phyloP scores from a whole-genome alignment of 2,329 filamentous ascomycete species.

The Colletotrichum zoysiae region DNA sequence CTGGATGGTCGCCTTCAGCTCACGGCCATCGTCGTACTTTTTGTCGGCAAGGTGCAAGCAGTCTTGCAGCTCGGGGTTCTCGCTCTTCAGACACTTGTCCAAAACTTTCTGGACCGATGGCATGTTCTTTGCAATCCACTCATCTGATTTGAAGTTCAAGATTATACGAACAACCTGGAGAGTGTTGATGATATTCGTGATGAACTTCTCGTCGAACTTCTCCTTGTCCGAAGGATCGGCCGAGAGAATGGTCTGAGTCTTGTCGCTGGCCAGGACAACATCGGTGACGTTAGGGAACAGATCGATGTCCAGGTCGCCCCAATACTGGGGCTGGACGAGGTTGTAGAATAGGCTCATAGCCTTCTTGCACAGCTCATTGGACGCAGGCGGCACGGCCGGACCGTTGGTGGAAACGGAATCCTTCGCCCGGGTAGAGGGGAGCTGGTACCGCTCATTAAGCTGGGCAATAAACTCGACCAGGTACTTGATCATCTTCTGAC shows the following conservation, averaged over 20 bases:
- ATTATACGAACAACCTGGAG: slow-evolving; percentile 93
- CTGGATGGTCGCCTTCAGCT: slow-evolving; percentile 80
- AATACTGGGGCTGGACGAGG: slow-evolving; percentile 86
- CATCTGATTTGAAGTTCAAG: slow-evolving; percentile 86
- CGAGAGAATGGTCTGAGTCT: slow-evolving; percentile 72
- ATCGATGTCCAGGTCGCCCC: slow-evolving; percentile 92
- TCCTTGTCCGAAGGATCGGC: slow-evolving; percentile 74
- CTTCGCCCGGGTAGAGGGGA: slow-evolving; percentile 77
- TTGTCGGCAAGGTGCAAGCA: slow-evolving; percentile 83
- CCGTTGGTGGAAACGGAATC: slow-evolving; percentile 61
- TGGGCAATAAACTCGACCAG: slow-evolving; percentile 95
- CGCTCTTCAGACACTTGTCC: slow-evolving; percentile 88
- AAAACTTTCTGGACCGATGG: slow-evolving; percentile 85
- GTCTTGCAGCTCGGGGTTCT: slow-evolving; percentile 93
- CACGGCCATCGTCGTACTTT: slow-evolving; percentile 75
- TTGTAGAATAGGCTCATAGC: slow-evolving; percentile 85
- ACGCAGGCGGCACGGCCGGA: slow-evolving; percentile 63
- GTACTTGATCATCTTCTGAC: slow-evolving; percentile 91
- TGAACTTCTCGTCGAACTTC: slow-evolving; percentile 84
- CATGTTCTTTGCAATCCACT: slow-evolving; percentile 89
- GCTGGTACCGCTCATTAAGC: slow-evolving; percentile 85
- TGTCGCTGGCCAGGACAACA: slow-evolving; percentile 85
- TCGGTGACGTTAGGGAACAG: slow-evolving; percentile 92
- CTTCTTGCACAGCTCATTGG: slow-evolving; percentile 86
- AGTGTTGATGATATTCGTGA: slow-evolving; percentile 91